These are phyloP conservation scores for Bjerkandera adusta DNA, from an alignment of 1,284 basidiomycete species.

Conservation along the genomic window DNA sequence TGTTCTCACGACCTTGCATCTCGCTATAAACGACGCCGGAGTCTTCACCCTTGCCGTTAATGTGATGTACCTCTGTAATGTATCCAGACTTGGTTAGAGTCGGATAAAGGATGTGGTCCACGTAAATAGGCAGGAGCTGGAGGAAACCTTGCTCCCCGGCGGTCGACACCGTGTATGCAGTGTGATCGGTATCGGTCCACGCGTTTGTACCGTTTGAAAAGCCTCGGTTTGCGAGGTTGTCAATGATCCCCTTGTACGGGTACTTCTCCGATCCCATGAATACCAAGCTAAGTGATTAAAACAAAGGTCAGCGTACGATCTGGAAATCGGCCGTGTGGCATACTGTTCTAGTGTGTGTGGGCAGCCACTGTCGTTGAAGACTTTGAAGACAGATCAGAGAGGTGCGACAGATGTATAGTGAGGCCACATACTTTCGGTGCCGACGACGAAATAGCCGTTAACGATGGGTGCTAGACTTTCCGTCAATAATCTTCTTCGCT, in stretches of 20 bases:
- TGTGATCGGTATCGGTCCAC: slow-evolving; percentile 85
- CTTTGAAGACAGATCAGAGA: slow-evolving; percentile 36
- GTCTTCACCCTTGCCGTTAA: slow-evolving; percentile 88
- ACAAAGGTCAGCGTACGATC: too few species aligned
- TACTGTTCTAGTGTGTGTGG: slow-evolving; percentile 95
- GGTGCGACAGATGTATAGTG: background rate
- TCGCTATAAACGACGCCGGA: slow-evolving; percentile 97
- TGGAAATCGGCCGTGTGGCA: slow-evolving; percentile 26
- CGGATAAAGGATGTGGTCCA: slow-evolving; percentile 97
- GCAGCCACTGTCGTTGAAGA: slow-evolving; percentile 91
- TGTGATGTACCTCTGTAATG: slow-evolving; percentile 93
- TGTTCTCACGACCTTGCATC: slow-evolving; percentile 98
- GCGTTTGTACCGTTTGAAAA: slow-evolving; percentile 93
- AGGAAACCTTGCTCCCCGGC: slow-evolving; percentile 96
- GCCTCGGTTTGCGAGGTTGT: slow-evolving; percentile 95
- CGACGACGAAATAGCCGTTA: slow-evolving; percentile 91
- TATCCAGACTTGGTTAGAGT: slow-evolving; percentile 92
- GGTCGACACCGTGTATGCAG: slow-evolving; percentile 96
- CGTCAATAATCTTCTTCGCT: slow-evolving; percentile 15
- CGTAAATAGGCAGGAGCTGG: slow-evolving; percentile 90
- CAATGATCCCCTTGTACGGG: slow-evolving; percentile 96
- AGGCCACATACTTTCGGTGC: slow-evolving; percentile 78
- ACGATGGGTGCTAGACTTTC: slow-evolving; percentile 71
- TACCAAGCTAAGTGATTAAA: slow-evolving; percentile 55
- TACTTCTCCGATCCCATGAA: slow-evolving; percentile 95